Conservation (phyloP, 179 eudicot genomes). For the Beta lomatogona region DNA sequence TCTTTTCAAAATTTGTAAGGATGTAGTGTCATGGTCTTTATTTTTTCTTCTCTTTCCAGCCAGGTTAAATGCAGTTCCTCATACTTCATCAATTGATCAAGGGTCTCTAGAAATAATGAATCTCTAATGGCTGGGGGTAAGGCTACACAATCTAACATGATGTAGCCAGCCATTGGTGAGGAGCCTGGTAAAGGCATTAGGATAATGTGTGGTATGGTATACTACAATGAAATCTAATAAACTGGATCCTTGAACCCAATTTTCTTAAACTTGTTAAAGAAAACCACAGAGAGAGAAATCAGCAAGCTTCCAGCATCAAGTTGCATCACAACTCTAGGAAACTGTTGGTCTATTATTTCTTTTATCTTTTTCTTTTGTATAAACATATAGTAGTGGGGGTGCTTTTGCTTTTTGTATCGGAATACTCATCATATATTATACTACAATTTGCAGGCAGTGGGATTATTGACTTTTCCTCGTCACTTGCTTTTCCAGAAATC, state of each 20-base stretch:
- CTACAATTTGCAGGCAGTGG: slow-evolving; percentile 33
- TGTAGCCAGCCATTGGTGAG: background rate
- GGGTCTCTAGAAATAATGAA: background rate
- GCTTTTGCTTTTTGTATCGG: background rate
- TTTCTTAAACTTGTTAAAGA: background rate
- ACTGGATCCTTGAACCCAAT: background rate
- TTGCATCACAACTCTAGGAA: slow-evolving; percentile 4
- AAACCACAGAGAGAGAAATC: background rate
- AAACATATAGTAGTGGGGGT: background rate
- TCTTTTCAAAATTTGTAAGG: background rate
- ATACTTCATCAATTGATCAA: background rate
- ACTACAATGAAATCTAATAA: background rate
- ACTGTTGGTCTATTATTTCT: background rate
- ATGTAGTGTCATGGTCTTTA: background rate
- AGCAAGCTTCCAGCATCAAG: slow-evolving; percentile 13
- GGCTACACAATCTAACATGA: background rate
- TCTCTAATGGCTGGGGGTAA: background rate
- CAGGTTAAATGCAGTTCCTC: background rate
- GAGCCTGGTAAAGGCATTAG: background rate
- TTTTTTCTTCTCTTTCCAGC: background rate
- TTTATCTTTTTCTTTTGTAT: background rate
- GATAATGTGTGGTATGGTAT: background rate
- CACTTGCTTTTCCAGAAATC: slow-evolving; percentile 32
- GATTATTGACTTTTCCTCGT: slow-evolving; percentile 35
- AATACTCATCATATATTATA: slow-evolving; percentile 6